Base-by-base conservation (phyloP, 768 basidiomycete species). In the Tricholoma furcatifolium region DNA sequence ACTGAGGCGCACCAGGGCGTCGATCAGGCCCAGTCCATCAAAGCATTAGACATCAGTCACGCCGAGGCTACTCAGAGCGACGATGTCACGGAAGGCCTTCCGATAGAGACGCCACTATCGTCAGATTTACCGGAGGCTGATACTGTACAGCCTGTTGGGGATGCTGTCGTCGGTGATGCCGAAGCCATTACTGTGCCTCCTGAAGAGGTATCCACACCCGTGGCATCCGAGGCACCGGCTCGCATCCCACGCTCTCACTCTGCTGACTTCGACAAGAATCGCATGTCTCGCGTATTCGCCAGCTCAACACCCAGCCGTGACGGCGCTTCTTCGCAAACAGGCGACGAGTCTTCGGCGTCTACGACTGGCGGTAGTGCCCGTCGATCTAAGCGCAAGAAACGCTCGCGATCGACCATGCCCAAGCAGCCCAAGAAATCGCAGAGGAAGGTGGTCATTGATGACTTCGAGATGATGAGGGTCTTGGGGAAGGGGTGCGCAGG, bases 401-500 rank as follows among this genome's bases (percentile, higher is more conserved):
- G 82, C 23, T 66, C 64, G n/a, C 54, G 53, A 41, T 65, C 65
- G n/a, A 64, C 64, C 47, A 60, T 77, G 41, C 81, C 80, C 32
- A 80, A 80, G 62, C 75, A 77, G 50, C 72, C 68, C 23, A 76
- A 68, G 67, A 81, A 79, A 62, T 81, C 82, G 62, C 85, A 81
- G 51, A 79, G 83, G 48, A 92, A 93, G 69, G 88, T 93, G 31
- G 74, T 76, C 40, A 80, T 98, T 53, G 82, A 92, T 59, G 94
- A 98, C 72, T 99, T 99, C 67, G 93, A 98, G 74, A 91, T 98
- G 84, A 85, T 98, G 79, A 83, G 93, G 14, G 96, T 98, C 30
- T 74, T 99, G 11, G 97, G 97, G 15, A 97, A 94, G 71, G 97
- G 97, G 1, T 98, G 95, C 64, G 96, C 97, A 4, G 97, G 96